Percentiles rank a stretch among this genome's conserved stretches.
Conservation (phyloP, 257 asterid genomes). For the Anisodus tanguticus region DNA sequence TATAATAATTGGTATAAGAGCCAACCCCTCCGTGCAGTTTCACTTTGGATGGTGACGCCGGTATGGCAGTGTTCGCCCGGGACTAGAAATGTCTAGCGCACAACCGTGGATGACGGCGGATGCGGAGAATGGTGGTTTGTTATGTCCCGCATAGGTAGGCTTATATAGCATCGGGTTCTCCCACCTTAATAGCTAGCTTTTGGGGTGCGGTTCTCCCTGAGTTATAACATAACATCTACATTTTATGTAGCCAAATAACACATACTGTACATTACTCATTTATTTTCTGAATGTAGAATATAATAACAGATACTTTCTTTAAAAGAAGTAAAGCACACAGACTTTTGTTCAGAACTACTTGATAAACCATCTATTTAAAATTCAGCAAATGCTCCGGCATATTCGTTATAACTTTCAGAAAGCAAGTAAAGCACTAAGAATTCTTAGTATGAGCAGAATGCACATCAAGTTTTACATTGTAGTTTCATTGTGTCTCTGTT, state of each 20-base stretch:
- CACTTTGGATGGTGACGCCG: no score
- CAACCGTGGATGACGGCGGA: no score
- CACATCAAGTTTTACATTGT: background rate
- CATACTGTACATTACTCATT: background rate
- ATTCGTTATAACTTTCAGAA: background rate
- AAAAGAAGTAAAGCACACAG: background rate
- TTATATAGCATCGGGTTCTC: no score
- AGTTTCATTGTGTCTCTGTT: conserved; percentile 8
- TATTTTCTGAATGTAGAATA: conserved; percentile 9
- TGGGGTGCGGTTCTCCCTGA: no score
- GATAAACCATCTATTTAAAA: background rate
- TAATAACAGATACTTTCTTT: background rate
- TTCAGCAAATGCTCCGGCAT: background rate
- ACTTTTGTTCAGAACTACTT: background rate
- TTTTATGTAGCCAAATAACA: background rate
- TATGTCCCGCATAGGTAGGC: no score
- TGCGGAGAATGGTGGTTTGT: no score
- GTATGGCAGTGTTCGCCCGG: no score
- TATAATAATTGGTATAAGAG: no score
- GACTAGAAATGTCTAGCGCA: no score
- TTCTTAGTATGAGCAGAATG: conserved; percentile 2
- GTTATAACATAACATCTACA: background rate
- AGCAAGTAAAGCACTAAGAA: conserved; percentile 7
- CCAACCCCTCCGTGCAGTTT: no score
- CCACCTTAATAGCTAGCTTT: no score